phyloP scores from a whole-genome alignment of 176 grass and related monocot genomes.

The Avena sativa region DNA sequence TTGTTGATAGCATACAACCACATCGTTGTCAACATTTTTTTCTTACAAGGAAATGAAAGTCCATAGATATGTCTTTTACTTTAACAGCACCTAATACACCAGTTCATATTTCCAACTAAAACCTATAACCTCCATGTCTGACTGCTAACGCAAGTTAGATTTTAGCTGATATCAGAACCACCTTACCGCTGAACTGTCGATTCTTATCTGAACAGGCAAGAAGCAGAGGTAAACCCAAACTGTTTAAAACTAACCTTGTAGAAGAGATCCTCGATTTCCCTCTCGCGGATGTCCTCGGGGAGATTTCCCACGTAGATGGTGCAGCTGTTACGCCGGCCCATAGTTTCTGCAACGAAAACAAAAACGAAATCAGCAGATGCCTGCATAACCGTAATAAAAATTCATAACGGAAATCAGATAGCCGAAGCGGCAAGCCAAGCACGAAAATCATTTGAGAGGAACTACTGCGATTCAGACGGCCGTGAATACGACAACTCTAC shows the following conservation, averaged over 20 bases:
- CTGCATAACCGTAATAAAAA: not conserved
- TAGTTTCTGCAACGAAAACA: slow-evolving; percentile 46
- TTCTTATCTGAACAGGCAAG: not conserved
- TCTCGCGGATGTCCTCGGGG: slow-evolving; percentile 78
- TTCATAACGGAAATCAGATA: not conserved
- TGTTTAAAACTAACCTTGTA: slow-evolving; percentile 61
- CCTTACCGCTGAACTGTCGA: not conserved
- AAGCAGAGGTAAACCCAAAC: not conserved
- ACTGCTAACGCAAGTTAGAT: not conserved
- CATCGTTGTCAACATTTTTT: not conserved
- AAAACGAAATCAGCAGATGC: not conserved
- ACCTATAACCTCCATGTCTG: not conserved
- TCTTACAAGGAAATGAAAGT: not conserved
- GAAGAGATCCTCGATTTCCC: slow-evolving; percentile 88
- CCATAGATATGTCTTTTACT: not conserved
- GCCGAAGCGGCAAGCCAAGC: not conserved
- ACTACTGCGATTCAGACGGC: not conserved
- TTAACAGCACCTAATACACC: not conserved
- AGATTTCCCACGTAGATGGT: slow-evolving; percentile 95
- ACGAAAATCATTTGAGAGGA: too few species aligned
- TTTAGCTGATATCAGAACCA: not conserved
- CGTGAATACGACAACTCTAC: not conserved
- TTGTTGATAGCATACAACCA: not conserved
- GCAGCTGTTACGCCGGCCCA: slow-evolving; percentile 69
- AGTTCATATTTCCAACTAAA: not conserved